These are phyloP conservation scores for Gossypium herbaceum DNA, from an alignment of 345 rosid genomes.

Conservation along the genomic window DNA sequence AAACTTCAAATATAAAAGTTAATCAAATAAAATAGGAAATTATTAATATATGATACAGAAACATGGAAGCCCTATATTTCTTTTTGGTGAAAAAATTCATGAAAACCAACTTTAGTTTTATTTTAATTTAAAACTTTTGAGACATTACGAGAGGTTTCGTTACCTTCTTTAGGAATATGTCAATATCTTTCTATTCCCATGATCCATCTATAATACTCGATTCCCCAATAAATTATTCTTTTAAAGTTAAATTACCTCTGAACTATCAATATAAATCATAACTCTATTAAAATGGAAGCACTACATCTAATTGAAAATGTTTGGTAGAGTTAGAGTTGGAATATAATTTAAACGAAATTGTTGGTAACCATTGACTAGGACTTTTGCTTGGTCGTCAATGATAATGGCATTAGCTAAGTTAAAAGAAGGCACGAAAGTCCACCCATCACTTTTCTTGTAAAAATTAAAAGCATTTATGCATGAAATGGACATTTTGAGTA, in stretches of 20 bases:
- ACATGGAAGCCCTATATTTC: too few species aligned
- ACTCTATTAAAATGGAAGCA: too few species aligned
- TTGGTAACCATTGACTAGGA: not conserved
- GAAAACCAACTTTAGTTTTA: fast-evolving
- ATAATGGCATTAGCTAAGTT: not conserved
- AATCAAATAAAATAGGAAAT: too few species aligned
- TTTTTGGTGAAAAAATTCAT: too few species aligned
- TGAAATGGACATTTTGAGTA: not conserved
- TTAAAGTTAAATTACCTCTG: fast-evolving
- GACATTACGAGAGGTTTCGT: fast-evolving
- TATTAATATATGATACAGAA: too few species aligned
- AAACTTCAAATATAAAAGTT: too few species aligned
- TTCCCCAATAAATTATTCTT: fast-evolving
- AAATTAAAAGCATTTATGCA: not conserved
- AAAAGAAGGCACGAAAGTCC: not conserved
- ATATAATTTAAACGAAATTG: not conserved
- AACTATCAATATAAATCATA: too few species aligned
- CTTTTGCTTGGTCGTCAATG: not conserved
- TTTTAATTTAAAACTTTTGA: too few species aligned
- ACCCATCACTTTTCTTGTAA: not conserved
- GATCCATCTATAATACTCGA: too few species aligned
- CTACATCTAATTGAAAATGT: not conserved
- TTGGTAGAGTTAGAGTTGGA: not conserved
- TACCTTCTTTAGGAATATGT: fast-evolving
- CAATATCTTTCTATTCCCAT: too few species aligned